Base-by-base conservation (phyloP, 768 basidiomycete genomes). In the Suillus cothurnatus region DNA sequence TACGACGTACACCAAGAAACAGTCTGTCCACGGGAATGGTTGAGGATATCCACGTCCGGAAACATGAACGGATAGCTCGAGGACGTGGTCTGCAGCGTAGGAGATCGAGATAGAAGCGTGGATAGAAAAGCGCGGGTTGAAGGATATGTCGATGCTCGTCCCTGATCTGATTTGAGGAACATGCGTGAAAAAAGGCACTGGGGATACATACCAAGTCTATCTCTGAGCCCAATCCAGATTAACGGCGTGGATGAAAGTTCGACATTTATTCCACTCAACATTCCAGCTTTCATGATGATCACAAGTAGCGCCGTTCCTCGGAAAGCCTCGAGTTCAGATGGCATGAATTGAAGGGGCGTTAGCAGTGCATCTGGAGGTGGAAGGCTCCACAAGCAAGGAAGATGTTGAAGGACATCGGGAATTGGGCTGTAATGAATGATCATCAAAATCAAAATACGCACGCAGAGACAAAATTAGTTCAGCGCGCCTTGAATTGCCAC, bases 91-190 rank as follows among this genome's bases (percentile, higher is more conserved):
- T 82, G 72, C 11, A 91, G 80, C 0, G 88, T 81, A 7, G 90
- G 86, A 0, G 55, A 50, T 70, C 81, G 23, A 74, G 86, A 87
- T 38, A 98, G 82, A 26, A 98, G 78, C 7, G 88, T 87, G 0
- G 96, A 97, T 0, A 95, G 93, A 71, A 97, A 98, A 0, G 94
- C 92, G 61, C 96, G 86, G 1, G 95, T 96, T 1, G 93, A 93
- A 43, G 94, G 79, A 72, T 93, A 88, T 0, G 92, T 94, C 11
- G 89, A 81, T 1, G 91, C 87, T 1, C 85, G 31, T 89, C 85
- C 92, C 94, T 95, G 62, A 41, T 49, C 43, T 62, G 59, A 64
- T 64, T 53, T 68, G 62, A 65, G 23, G 56, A 62, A 43, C 39
- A 38, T 21, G 34, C 9, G 64, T 9, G 53, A 52, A 62, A 45